Evolutionary conservation across 2,329 filamentous ascomycete genomes (phyloP), one percentile per base, ranked within the genome.

Genomic region (Leptodontidium sp.): DNA sequence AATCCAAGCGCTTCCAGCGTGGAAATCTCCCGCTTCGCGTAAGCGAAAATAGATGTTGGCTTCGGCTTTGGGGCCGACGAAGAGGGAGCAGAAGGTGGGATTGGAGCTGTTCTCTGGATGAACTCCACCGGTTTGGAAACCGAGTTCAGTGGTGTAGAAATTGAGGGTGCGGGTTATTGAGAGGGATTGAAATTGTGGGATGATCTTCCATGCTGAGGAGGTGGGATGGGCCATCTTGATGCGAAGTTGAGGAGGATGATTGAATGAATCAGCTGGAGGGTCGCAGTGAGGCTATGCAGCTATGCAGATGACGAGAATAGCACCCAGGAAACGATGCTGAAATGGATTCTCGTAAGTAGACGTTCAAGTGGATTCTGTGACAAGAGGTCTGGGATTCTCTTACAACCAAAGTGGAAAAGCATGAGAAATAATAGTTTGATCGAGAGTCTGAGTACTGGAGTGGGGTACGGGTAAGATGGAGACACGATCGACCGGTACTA

Each of bases 191-290:
- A 59, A 59, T 40, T 45, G 24, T 1, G 55, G 55, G 21, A 59
- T 59, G 32, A 59, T 59, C n/a, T 59, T 59, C 55, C 55, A 59
- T n/a, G 55, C 55, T 24, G 55, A 59, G 17, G 32, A 21, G 32
- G 55, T 45, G 17, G 40, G 40, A 59, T 59, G 32, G 35, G 32
- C 55, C 55, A 59, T 59, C 24, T 53, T 53, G 50, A 24, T 11
- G 50, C 32, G 50, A n/a, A 21, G 21, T 21, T 21, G 40, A 17
- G 21, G 32, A 35, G 32, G 32, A 9, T 35, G 4, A 35, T 35
- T 9, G 21, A 21, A 21, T 21, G 21, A 21, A 21, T 21, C 21
- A 21, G 32, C 32, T 35, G 4, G 32, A 35, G 32, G 32, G 32
- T 35, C 21, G 21, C 21, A 21, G 21, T 21, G 21, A 21, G 21